phyloP scores from a whole-genome alignment of 139 green algal genomes.

The Chlamydomonas sp. region DNA sequence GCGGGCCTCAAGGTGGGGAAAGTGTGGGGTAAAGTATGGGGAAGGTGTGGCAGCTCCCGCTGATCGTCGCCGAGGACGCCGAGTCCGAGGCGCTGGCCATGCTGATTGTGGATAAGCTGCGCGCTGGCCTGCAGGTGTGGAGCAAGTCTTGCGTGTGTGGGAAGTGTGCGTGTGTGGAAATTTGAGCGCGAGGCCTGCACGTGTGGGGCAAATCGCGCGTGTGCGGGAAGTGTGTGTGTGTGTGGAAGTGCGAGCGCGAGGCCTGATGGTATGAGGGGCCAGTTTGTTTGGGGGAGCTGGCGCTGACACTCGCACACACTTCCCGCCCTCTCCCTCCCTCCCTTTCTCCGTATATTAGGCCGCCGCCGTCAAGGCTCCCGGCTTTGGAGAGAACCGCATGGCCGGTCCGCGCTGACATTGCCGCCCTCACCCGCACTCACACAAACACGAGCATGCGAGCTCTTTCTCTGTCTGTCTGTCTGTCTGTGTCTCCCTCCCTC shows the following conservation, averaged over 20 bases:
- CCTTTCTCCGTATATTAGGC: too few relatives aligned
- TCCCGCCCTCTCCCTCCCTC: too few relatives aligned
- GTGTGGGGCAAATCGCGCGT: too few relatives aligned
- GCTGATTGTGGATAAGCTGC: slow-evolving; percentile 90
- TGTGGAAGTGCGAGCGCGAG: too few relatives aligned
- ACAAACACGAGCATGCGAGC: too few relatives aligned
- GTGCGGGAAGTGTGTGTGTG: too few relatives aligned
- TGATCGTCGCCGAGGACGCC: too few relatives aligned
- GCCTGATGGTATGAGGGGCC: too few relatives aligned
- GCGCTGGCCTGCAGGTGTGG: slow-evolving; percentile 64
- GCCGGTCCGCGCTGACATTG: slow-evolving; percentile 94
- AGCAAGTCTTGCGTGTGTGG: background rate
- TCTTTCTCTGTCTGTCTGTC: background rate
- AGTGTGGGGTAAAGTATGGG: slow-evolving; percentile 97
- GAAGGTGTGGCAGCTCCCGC: slow-evolving; percentile 92
- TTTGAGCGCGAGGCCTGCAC: too few relatives aligned
- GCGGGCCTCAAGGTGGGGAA: slow-evolving; percentile 84
- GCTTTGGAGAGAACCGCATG: slow-evolving; percentile 97
- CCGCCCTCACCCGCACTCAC: slow-evolving; percentile 85
- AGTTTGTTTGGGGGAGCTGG: too few relatives aligned
- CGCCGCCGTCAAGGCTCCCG: too few relatives aligned
- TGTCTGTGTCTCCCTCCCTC: background rate
- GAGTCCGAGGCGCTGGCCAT: slow-evolving; percentile 95
- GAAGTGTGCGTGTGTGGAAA: background rate
- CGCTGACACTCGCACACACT: too few relatives aligned